A percentile compares a stretch with the other conserved stretches of the same genome.
Evolutionary conservation across 1,284 basidiomycete genomes (phyloP).

Genomic region (Cryptococcus sp.): DNA sequence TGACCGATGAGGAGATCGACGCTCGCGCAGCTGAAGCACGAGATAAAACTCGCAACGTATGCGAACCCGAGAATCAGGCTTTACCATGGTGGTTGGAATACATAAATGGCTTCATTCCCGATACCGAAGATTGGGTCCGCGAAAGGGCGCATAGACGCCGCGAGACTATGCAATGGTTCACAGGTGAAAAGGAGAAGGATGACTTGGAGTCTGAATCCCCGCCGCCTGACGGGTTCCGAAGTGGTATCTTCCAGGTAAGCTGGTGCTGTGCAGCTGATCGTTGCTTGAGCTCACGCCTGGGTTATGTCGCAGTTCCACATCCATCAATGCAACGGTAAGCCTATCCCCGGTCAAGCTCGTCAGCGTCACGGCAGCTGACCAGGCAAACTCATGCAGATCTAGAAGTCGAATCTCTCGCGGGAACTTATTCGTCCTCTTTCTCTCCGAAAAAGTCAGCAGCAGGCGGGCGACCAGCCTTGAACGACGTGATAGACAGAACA

Average conservation of each 20-base stretch:
- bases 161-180: slow-evolving; percentile 48
- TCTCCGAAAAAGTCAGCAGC: slow-evolving; percentile 34
- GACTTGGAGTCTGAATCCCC: slow-evolving; percentile 47
- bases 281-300: background rate
- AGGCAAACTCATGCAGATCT: slow-evolving; percentile 31
- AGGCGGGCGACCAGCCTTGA: slow-evolving; percentile 46
- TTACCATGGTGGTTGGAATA: slow-evolving; percentile 41
- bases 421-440: slow-evolving; percentile 39
- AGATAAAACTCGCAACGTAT: slow-evolving; percentile 10
- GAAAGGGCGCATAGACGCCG: slow-evolving; percentile 43
- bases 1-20: slow-evolving; percentile 36
- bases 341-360: background rate
- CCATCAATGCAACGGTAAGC: slow-evolving; percentile 47
- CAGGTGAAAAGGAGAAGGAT: slow-evolving; percentile 48
- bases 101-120: slow-evolving; percentile 25
- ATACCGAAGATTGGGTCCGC: slow-evolving; percentile 40
- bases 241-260: slow-evolving; percentile 45
- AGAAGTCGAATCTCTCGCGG: slow-evolving; percentile 41
- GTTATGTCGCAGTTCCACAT: slow-evolving; percentile 42
- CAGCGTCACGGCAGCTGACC: background rate
- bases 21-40: slow-evolving; percentile 15
- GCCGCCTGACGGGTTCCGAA: slow-evolving; percentile 37
- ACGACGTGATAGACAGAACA: slow-evolving; percentile 43
- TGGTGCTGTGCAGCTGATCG: background rate
- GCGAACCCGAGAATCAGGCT: slow-evolving; percentile 17